Percentiles rank a stretch among this genome's conserved stretches.
These are phyloP conservation scores for Candida smagusa DNA, from an alignment of 1,139 yeast species.

Conservation along the genomic window DNA sequence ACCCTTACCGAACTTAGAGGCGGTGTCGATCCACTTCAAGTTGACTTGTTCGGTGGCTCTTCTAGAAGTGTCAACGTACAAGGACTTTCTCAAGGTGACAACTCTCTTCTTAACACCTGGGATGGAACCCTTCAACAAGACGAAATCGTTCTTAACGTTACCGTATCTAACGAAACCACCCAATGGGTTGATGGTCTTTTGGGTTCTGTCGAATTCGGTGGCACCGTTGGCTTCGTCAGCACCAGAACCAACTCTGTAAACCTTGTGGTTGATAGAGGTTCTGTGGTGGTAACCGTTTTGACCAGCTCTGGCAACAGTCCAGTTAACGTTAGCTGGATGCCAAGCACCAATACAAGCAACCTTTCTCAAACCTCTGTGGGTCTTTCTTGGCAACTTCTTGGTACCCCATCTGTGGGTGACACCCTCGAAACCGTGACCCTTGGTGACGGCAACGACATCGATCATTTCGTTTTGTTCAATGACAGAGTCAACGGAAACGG, in stretches of 20 bases:
- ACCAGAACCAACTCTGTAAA: slow-evolving; percentile 98
- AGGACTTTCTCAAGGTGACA: slow-evolving; percentile 97
- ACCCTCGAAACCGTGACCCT: slow-evolving; percentile 99
- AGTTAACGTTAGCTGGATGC: slow-evolving; percentile 99
- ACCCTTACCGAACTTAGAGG: slow-evolving; percentile 99
- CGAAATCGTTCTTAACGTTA: slow-evolving; percentile 94
- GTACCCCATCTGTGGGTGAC: slow-evolving; percentile 99
- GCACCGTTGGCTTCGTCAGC: slow-evolving; percentile 93
- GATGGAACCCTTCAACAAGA: slow-evolving; percentile 96
- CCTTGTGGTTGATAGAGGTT: slow-evolving; percentile 99
- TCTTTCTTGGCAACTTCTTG: slow-evolving; percentile 99
- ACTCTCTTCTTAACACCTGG: slow-evolving; percentile 99
- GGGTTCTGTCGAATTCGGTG: slow-evolving; percentile 98
- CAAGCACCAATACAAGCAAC: slow-evolving; percentile 99
- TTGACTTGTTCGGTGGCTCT: slow-evolving; percentile 93
- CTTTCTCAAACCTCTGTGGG: slow-evolving; percentile 99
- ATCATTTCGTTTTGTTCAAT: slow-evolving; percentile 98
- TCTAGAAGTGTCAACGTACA: slow-evolving; percentile 97
- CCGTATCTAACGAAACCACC: slow-evolving; percentile 99
- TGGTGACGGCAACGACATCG: slow-evolving; percentile 98
- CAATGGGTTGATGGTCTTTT: slow-evolving; percentile 99
- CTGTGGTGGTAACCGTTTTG: slow-evolving; percentile 99
- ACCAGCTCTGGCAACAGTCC: slow-evolving; percentile 99
- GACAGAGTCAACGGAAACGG: slow-evolving; percentile 91
- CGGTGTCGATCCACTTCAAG: slow-evolving; percentile 99